Percentiles rank a stretch among this genome's conserved stretches.
These are phyloP conservation scores for Fusarium graminum DNA, from an alignment of 2,329 filamentous ascomycete genomes.

Conservation along the genomic window DNA sequence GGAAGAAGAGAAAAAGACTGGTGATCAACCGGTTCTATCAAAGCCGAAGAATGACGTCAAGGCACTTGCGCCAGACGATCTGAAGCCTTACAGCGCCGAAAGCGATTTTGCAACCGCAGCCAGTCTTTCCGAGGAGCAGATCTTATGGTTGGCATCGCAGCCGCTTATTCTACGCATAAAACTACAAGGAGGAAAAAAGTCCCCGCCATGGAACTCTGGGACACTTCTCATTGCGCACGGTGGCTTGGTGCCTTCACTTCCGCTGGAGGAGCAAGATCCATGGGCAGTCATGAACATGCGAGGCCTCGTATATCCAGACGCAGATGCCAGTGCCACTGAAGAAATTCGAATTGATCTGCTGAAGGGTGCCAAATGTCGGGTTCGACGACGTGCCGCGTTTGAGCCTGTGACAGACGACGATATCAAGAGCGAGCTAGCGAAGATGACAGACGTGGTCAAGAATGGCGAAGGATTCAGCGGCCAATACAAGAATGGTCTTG, in stretches of 20 bases:
- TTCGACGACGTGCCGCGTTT: constrained; percentile 20
- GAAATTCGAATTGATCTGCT: constrained; percentile 17
- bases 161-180: constrained; percentile 39
- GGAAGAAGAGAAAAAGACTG: not conserved
- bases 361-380: constrained; percentile 33
- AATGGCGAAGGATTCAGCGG: constrained; percentile 11
- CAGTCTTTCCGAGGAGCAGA: constrained; percentile 20
- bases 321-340: constrained; percentile 7
- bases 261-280: constrained; percentile 76
- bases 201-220: constrained; percentile 38
- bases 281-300: constrained; percentile 90
- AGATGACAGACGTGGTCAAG: not conserved
- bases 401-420: constrained; percentile 8
- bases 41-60: constrained; percentile 2
- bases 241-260: constrained; percentile 79
- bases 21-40: not conserved
- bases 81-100: constrained; percentile 36
- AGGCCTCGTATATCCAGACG: constrained; percentile 69
- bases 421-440: not conserved
- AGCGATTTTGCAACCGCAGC: constrained; percentile 38
- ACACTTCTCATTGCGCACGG: constrained; percentile 77
- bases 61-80: constrained; percentile 3
- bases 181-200: not conserved
- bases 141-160: constrained; percentile 29
- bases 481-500: not conserved